A percentile compares a stretch with the other conserved stretches of the same genome.
Evolutionary conservation across 768 basidiomycete species (phyloP).

Genomic region (Ephemerocybe angulata): DNA sequence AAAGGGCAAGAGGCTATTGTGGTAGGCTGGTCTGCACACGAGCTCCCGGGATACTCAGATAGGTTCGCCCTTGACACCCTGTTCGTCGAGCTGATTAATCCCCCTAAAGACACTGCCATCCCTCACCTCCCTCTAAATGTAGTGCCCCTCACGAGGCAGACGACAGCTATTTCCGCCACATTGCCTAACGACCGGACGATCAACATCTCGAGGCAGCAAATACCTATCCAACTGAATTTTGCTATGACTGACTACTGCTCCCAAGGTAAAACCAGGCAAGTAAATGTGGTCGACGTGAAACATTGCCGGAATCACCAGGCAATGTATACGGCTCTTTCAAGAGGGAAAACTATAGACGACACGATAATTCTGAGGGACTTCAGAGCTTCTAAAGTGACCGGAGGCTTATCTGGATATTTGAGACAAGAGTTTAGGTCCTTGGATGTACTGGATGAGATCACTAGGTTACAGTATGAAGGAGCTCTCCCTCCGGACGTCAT

Average conservation of each 20-base stretch:
- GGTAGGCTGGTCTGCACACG: not conserved
- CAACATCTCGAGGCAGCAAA: not conserved
- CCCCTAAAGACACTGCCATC: not conserved
- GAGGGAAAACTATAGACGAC: not conserved
- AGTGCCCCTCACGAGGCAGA: not conserved
- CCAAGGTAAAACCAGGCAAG: constrained; percentile 24
- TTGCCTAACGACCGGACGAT: not conserved
- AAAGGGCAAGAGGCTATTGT: no score
- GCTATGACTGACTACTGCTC: constrained; percentile 31
- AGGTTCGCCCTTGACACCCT: not conserved
- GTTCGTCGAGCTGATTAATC: not conserved
- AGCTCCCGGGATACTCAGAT: not conserved
- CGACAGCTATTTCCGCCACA: not conserved
- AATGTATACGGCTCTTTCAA: not conserved
- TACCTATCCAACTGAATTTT: constrained; percentile 22
- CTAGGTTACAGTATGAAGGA: not conserved
- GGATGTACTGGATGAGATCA: not conserved
- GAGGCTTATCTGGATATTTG: not conserved
- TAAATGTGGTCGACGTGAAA: not conserved
- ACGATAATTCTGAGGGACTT: not conserved
- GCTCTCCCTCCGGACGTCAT: not conserved
- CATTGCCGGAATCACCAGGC: not conserved
- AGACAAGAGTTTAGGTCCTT: not conserved
- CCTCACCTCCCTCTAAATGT: not conserved
- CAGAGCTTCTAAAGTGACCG: not conserved